Evolutionary conservation across 2,329 filamentous ascomycete species (phyloP), one percentile per base, ranked within the genome.

Genomic region (Hysterium pulicare): DNA sequence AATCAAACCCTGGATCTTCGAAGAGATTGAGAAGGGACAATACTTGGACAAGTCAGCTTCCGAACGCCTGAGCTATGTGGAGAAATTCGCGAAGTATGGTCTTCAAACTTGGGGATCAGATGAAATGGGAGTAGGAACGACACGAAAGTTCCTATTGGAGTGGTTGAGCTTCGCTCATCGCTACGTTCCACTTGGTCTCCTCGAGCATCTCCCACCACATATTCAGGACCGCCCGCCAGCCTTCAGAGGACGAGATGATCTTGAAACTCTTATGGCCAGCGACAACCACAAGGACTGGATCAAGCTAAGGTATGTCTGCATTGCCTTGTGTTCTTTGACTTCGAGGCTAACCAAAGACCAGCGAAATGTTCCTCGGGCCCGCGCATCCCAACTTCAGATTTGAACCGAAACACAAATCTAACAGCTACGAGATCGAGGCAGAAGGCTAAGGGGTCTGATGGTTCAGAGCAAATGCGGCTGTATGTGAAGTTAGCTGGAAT

Each of bases 1-100:
- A 45, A 88, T 97, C 71, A 98, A 98, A 71, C 93, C 93, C 1
- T 98, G 93, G 93, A 76, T 98, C 49, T 98, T 97, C 62, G 93
- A 98, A 68, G 93, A 98, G 69, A 97, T 98, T 42, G 81, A 87
- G 53, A 79, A 83, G 49, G 86, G 87, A 4, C 93, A 97, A 68
- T 96, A 97, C 62, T 80, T 98, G 30, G 93, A 98, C 74, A 98
- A 98, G 69, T 89, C 87, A 3, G 86, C 91, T 2, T 78, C 83
- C 4, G 91, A 98, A 72, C 86, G 93, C 44, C 78, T 98, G 22
- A 71, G 74, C 26, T 90, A 95, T 59, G 75, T 98, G 26, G 89
- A 95, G 69, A 89, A 90, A 59, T 98, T 95, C 62, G 86, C 81
- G 42, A 84, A 86, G 45, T 95, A 93, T 62, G 93, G 93, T 7